Evolutionary conservation across 768 basidiomycete species (phyloP).

Genomic region (Chiua virens): DNA sequence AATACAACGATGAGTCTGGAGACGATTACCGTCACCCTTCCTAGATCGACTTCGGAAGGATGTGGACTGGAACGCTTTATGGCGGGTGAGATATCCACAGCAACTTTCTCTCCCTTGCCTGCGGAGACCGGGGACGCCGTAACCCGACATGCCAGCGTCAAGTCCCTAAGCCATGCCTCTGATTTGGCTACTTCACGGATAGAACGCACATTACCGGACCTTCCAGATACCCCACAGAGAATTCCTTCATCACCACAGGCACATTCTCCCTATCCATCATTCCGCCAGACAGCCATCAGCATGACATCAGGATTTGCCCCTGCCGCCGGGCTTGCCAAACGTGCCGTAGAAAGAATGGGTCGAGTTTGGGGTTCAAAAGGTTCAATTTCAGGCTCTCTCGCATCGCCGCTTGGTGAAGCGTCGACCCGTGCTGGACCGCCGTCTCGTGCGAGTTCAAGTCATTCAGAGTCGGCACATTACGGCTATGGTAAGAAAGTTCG

Average conservation of each 20-base stretch:
- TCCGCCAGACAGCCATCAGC: constrained; percentile 70
- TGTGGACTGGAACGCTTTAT: constrained; percentile 43
- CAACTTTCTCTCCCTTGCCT: constrained; percentile 38
- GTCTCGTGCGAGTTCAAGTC: constrained; percentile 41
- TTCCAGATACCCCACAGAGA: constrained; percentile 24
- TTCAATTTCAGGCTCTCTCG: constrained; percentile 40
- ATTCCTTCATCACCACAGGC: constrained; percentile 1
- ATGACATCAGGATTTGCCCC: constrained; percentile 68
- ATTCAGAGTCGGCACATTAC: constrained; percentile 29
- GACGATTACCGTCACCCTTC: constrained; percentile 27
- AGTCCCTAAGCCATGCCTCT: constrained; percentile 25
- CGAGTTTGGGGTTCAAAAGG: constrained; percentile 54
- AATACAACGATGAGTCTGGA: constrained; percentile 33
- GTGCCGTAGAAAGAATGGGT: constrained; percentile 77
- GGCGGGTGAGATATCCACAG: constrained; percentile 41
- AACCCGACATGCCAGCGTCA: constrained; percentile 17
- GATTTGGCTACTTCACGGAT: constrained; percentile 25
- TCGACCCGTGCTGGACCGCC: constrained; percentile 38
- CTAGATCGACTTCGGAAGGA: constrained; percentile 27
- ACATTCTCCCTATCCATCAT: constrained; percentile 30
- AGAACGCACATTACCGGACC: constrained; percentile 31
- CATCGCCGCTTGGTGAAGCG: constrained; percentile 44
- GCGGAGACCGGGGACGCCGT: constrained; percentile 28
- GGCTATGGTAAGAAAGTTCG: constrained; percentile 38
- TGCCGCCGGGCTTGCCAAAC: constrained; percentile 71